Evolutionary conservation across 345 rosid genomes (phyloP), one percentile per base, ranked within the genome.

Genomic region (Ceriops tagal): DNA sequence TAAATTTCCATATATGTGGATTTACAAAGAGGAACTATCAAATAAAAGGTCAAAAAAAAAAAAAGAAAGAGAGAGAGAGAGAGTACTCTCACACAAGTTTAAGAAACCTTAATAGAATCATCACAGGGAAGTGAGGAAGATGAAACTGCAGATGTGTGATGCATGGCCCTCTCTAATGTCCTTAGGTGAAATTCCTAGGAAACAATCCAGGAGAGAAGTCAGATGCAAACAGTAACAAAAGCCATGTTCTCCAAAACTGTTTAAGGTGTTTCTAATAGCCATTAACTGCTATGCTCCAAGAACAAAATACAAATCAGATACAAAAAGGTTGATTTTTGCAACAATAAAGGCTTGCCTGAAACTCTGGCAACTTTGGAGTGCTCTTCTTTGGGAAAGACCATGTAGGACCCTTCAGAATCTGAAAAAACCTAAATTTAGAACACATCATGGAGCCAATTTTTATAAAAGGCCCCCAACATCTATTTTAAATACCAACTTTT

Each of bases 391-490:
- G 90, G 16, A 86, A 80, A 51, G 96, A 91, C 79, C 90, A 66
- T 56, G 93, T 83, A 71, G 98, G 97, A 75, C 88, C 88, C 79
- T 90, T 88, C 0, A 95, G 87, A 82, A 95, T 92, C 99, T 95
- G 81, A 66, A 84, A 64, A 70, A 71, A 61, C 37, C 68, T 28
- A 75, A 62, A 66, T 58, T 71, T 65, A 70, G 72, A 20, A 58
- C 32, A 59, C 43, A 62, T 30, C 59, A 66, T 0, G 60, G 18
- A 77, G 61, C 32, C 35, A 57, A 63, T 28, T 46, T 15, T 9
- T 43, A 19, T 15, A 35, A 43, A 67, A 65, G 55, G 58, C 43
- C 21, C 70, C 67, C 52, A 67, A 30, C 16, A 52, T 65, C 7
- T 31, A 64, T 57, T 43, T 53, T 34, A 78, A 59, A 53, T 59